A percentile compares a stretch with the other conserved stretches of the same genome.
These are phyloP conservation scores for Acrocalymma vagum DNA, from an alignment of 2,329 filamentous ascomycete species.

Conservation along the genomic window DNA sequence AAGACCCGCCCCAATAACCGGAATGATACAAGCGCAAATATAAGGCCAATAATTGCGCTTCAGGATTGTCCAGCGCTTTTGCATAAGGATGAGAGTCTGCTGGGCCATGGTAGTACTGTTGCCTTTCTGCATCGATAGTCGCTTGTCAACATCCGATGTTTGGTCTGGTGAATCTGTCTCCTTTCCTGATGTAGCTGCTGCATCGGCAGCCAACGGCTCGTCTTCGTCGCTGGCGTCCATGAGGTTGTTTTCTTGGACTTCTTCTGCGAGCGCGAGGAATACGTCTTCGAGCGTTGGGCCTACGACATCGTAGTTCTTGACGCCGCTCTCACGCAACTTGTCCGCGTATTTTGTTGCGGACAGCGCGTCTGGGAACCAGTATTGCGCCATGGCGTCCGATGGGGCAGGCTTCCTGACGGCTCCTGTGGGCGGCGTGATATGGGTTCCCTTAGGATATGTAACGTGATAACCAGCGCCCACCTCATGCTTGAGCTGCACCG, in stretches of 20 bases:
- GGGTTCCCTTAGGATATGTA: constrained; percentile 39
- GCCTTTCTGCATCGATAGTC: constrained; percentile 68
- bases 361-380: constrained; percentile 73
- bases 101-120: constrained; percentile 71
- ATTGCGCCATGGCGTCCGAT: constrained; percentile 73
- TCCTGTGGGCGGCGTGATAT: constrained; percentile 60
- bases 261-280: constrained; percentile 85
- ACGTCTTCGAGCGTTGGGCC: constrained; percentile 94
- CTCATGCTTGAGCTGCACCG: constrained; percentile 83
- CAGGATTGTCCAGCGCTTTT: constrained; percentile 79
- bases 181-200: constrained; percentile 26
- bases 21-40: constrained; percentile 76
- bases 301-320: constrained; percentile 83
- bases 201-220: constrained; percentile 24
- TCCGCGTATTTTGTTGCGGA: constrained; percentile 77
- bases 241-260: constrained; percentile 67
- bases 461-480: constrained; percentile 87
- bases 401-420: constrained; percentile 53
- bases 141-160: constrained; percentile 38
- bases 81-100: constrained; percentile 78
- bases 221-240: constrained; percentile 34
- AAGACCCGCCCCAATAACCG: constrained; percentile 79
- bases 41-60: constrained; percentile 82
- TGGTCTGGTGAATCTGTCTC: constrained; percentile 35
- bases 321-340: constrained; percentile 69